A percentile compares a stretch with the other conserved stretches of the same genome.
phyloP scores from a whole-genome alignment of 768 basidiomycete genomes.

The Pisolithus marmoratus region DNA sequence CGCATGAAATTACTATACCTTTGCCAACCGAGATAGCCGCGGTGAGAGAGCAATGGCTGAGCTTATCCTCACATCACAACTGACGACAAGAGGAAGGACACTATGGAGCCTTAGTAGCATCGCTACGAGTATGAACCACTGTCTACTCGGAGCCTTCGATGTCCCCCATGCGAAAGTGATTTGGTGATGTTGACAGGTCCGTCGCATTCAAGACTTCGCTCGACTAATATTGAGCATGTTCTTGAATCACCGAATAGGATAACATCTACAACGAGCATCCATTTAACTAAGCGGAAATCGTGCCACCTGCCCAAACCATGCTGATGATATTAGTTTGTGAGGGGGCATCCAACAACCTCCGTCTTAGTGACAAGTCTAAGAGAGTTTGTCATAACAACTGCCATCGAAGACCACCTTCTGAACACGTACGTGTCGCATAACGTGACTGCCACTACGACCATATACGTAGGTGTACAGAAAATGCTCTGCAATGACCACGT shows the following conservation, averaged over 20 bases:
- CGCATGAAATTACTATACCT: too few species aligned
- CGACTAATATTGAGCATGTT: constrained; percentile 29
- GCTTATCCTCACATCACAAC: background rate
- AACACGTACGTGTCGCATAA: constrained; percentile 23
- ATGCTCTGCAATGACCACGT: background rate
- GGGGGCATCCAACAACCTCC: constrained; percentile 38
- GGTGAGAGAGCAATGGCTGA: background rate
- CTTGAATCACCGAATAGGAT: too few species aligned
- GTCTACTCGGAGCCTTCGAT: background rate
- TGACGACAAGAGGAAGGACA: background rate
- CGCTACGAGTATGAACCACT: background rate
- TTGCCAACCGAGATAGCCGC: too few species aligned
- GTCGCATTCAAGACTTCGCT: background rate
- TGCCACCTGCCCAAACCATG: constrained; percentile 31
- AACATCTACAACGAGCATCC: constrained; percentile 27
- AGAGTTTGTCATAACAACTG: constrained; percentile 44
- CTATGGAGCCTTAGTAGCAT: background rate
- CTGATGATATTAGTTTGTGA: constrained; percentile 48
- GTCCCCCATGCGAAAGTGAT: too few species aligned
- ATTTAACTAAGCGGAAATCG: constrained; percentile 9
- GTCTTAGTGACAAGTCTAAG: constrained; percentile 29
- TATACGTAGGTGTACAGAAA: too few species aligned
- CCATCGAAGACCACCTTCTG: constrained; percentile 36
- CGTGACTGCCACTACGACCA: too few species aligned
- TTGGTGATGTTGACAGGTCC: too few species aligned